phyloP scores from a whole-genome alignment of 2,329 filamentous ascomycete species.

The Drechslerella coelobrocha region DNA sequence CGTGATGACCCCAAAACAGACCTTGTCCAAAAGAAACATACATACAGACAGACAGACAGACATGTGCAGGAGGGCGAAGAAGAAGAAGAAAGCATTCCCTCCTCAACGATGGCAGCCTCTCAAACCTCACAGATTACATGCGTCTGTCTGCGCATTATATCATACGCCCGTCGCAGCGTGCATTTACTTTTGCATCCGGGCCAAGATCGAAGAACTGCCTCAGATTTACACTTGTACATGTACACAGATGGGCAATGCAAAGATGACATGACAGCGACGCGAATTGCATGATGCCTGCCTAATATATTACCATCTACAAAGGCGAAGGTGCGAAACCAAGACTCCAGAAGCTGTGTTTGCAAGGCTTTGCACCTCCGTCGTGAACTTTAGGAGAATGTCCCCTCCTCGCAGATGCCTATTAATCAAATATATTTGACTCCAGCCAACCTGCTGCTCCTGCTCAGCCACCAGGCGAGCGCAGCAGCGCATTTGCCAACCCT shows the following conservation, averaged over 20 bases:
- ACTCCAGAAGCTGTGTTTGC: too few species aligned
- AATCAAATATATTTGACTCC: too few species aligned
- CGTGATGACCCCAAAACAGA: constrained; percentile 45
- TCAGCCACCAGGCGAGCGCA: too few species aligned
- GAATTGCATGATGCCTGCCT: neutral
- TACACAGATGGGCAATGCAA: neutral
- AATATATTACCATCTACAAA: neutral
- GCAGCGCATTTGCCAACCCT: too few species aligned
- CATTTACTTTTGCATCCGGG: too few species aligned
- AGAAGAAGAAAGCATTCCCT: neutral
- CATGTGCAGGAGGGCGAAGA: neutral
- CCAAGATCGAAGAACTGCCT: neutral
- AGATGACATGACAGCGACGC: neutral
- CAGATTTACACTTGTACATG: neutral
- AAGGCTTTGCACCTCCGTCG: too few species aligned
- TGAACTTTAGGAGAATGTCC: too few species aligned
- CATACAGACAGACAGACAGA: constrained; percentile 14
- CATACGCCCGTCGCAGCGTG: neutral
- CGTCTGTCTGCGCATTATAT: neutral
- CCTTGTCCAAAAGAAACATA: constrained; percentile 24
- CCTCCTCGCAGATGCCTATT: too few species aligned
- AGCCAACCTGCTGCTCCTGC: too few species aligned
- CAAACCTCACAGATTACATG: neutral
- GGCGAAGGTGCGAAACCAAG: too few species aligned
- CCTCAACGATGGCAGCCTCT: neutral